Base-by-base conservation (phyloP, 2,329 filamentous ascomycete species). In the Botryotinia calthae region DNA sequence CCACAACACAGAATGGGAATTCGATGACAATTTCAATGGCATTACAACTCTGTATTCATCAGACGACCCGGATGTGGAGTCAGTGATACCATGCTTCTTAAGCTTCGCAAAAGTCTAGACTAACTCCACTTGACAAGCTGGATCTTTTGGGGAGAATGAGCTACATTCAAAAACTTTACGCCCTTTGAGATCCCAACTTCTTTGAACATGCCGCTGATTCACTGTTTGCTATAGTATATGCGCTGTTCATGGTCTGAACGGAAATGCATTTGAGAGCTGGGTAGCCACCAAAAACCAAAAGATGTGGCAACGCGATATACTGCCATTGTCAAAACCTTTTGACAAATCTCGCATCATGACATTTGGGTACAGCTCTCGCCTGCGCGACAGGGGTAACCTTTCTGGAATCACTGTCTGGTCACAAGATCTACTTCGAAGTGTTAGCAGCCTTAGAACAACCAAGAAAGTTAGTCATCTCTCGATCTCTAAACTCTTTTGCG, bases 221-320 rank as follows among this genome's bases (percentile, higher is more conserved):
- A 20, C 5, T 67, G 34, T 37, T 46, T 25, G 0, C 40, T 10
- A 64, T 28, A 56, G 37, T 58, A 16, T 46, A 20, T 40, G 48
- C 44, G 51, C 67, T 18, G 37, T 61, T 9, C 54, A 61, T 48
- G 54, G 54, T 20, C 14, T 61, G n/a, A 46, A 61, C 12, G 37
- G 67, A 42, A 70, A 61, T 34, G 37, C 67, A 9, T 51, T 34
- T 28, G 34, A 70, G n/a, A 70, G 34, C 7, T 70, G 54, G 67
- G 34, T 40, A 48, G 31, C 31, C 9, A 56, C 31, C 44, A 46
- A 46, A 44, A 70, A 48, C 5, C 51, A n/a, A n/a, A 48, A 59
- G 28, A 61, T 61, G 54, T 61, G 67, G 54, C 56, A 48, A 31
- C 25, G 67, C 51, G 54, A 61, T 7, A 16, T 44, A 20, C 40